Conservation (phyloP, 805 yeast genomes). For the Hemisphaericaspora nanyangensis region DNA sequence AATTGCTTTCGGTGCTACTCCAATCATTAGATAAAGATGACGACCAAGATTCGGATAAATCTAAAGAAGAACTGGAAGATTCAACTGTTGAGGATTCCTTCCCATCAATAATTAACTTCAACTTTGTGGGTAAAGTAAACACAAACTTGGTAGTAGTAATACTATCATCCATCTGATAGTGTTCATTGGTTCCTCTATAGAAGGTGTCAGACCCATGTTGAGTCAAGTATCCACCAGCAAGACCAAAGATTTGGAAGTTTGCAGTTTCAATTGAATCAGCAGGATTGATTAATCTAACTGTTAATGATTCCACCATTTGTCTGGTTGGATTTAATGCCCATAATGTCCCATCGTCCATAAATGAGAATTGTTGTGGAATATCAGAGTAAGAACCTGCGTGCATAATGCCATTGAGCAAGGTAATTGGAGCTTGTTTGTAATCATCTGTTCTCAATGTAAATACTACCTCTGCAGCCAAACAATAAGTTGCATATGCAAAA, state of each 20-base stretch:
- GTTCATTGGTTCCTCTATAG: background rate
- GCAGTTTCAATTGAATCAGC: background rate
- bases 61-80: background rate
- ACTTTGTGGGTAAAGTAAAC: background rate
- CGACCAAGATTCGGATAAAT: too few relatives aligned
- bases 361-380: background rate
- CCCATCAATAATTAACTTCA: background rate
- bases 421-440: background rate
- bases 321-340: background rate
- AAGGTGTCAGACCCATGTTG: background rate
- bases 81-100: background rate
- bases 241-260: background rate
- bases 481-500: background rate
- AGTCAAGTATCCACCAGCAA: background rate
- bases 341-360: background rate
- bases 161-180: background rate
- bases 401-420: background rate
- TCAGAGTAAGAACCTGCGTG: background rate
- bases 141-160: background rate
- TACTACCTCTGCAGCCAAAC: background rate
- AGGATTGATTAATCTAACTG: background rate
- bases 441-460: background rate
- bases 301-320: background rate
- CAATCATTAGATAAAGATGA: too few relatives aligned
- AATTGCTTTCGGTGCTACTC: too few relatives aligned